Evolutionary conservation across 192 early-diverging fungal genomes (phyloP).

Genomic region (Funneliformis mosseae): DNA sequence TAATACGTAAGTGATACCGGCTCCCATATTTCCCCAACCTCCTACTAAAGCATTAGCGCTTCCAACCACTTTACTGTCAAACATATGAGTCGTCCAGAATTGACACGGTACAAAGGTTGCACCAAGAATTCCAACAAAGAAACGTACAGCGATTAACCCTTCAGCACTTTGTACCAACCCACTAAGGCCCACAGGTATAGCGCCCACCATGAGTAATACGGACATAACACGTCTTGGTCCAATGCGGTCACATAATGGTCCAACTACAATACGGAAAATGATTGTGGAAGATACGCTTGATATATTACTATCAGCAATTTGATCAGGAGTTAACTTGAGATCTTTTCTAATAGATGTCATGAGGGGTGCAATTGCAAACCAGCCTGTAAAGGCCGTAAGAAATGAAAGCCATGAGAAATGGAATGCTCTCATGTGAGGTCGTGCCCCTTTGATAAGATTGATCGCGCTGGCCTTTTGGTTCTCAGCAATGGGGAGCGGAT

Average conservation of each 20-base stretch:
- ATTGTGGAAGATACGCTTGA: slow-evolving; percentile 58
- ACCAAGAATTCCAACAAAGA: slow-evolving; percentile 67
- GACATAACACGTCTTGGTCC: slow-evolving; percentile 60
- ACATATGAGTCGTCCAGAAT: slow-evolving; percentile 70
- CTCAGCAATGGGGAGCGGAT: not conserved
- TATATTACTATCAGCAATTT: slow-evolving; percentile 55
- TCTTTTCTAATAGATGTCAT: slow-evolving; percentile 57
- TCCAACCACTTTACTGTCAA: slow-evolving; percentile 58
- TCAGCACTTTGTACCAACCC: slow-evolving; percentile 48
- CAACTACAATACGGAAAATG: slow-evolving; percentile 53
- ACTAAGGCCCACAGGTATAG: slow-evolving; percentile 55
- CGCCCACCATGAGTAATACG: slow-evolving; percentile 52
- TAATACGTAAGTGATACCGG: slow-evolving; percentile 59
- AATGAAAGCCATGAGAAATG: slow-evolving; percentile 47
- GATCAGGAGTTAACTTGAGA: slow-evolving; percentile 47
- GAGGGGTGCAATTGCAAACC: slow-evolving; percentile 68
- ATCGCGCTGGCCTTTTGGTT: not conserved
- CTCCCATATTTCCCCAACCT: slow-evolving; percentile 74
- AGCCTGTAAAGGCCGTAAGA: slow-evolving; percentile 47
- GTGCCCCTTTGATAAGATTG: not conserved
- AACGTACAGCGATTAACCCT: slow-evolving; percentile 51
- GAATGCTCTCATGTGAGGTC: slow-evolving; percentile 45
- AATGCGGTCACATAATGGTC: slow-evolving; percentile 47
- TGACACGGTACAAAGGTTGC: slow-evolving; percentile 72
- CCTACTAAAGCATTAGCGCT: slow-evolving; percentile 69